Base-by-base conservation (phyloP, 1,139 yeast genomes). In the Taphrina wiesneri region DNA sequence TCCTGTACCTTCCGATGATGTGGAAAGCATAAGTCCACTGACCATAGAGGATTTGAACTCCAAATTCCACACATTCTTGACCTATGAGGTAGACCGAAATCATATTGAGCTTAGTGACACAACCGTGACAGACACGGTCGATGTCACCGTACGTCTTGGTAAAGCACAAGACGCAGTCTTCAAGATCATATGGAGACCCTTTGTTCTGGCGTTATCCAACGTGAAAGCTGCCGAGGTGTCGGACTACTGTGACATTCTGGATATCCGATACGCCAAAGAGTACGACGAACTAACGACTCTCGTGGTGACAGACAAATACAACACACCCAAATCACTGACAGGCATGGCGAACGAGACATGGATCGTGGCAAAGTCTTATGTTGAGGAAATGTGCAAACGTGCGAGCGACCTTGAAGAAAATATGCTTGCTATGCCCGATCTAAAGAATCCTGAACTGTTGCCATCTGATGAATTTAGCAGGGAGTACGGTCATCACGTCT, bases 241-340 rank as follows among this genome's bases (percentile, higher is more conserved):
- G 25, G 21, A 26, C 15, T 28, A 39, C 21, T 65, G 56, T 26
- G 54, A 45, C 17, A 21, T 36, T 19, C 30, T 59, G 41, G 64
- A 62, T 13, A 59, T 65, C 43, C 49, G 52, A 21, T 47, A 47
- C 25, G 11, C 52, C 6, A 46, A 59, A n/a, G 59, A 56, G 13
- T 59, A 47, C 30, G 28, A 19, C 9, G 47, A 51, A 3, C 25
- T 26, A 19, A 65, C 67, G 34, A 59, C 67, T 13, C 67, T 51
- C 45, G 65, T 65, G 17, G 34, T 65, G 13, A 56, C 64, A 19
- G 51, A 41, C 25, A 47, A 57, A 17, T 47, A 54, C 52, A 65
- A 51, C 54, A 59, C 65, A 1, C 56, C 67, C 4, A 49, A 52
- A 51, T 51, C 36, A 19, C 30, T 65, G 47, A 66, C 52, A 32